These are phyloP conservation scores for Talaromyces liani DNA, from an alignment of 495 filamentous ascomycete genomes.

Conservation along the genomic window DNA sequence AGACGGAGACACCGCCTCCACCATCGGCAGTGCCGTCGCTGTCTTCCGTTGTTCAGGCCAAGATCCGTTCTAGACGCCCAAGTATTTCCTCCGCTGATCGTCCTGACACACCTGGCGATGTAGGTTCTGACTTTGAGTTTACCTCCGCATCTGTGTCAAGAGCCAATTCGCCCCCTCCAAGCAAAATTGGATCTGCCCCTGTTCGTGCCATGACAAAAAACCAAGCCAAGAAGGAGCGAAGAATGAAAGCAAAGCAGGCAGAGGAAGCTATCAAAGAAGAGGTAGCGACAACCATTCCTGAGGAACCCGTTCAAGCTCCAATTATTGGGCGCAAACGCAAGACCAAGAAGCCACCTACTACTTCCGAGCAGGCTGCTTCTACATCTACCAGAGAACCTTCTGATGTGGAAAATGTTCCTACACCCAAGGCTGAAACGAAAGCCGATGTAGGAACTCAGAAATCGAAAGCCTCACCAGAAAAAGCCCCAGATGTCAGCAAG, in stretches of 20 bases:
- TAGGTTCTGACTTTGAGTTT: conserved; percentile 68
- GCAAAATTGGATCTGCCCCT: conserved; percentile 69
- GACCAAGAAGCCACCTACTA: conserved; percentile 61
- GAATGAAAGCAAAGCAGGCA: conserved; percentile 50
- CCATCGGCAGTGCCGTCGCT: conserved; percentile 29
- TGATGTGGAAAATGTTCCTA: conserved; percentile 8
- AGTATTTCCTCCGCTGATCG: conserved; percentile 55
- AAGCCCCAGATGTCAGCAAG: neutral
- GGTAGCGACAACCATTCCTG: conserved; percentile 34
- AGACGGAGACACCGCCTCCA: conserved; percentile 50
- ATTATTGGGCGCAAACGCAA: conserved; percentile 89
- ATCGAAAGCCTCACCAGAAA: neutral
- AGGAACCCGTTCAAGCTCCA: conserved; percentile 65
- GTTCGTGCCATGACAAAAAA: conserved; percentile 79
- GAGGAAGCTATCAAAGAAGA: conserved; percentile 61
- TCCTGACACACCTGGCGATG: conserved; percentile 75
- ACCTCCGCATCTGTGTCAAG: conserved; percentile 78
- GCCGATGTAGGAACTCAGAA: neutral
- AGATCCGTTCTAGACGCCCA: conserved; percentile 47
- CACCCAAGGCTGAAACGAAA: conserved; percentile 16
- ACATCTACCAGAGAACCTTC: conserved; percentile 26
- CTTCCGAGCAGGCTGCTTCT: conserved; percentile 30
- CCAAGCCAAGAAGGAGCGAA: conserved; percentile 78
- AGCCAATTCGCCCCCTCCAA: conserved; percentile 76
- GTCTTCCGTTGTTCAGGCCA: conserved; percentile 27